Evolutionary conservation across 164 flowering plant genomes (phyloP), one percentile per base, ranked within the genome.

Genomic region (Annona cherimola): DNA sequence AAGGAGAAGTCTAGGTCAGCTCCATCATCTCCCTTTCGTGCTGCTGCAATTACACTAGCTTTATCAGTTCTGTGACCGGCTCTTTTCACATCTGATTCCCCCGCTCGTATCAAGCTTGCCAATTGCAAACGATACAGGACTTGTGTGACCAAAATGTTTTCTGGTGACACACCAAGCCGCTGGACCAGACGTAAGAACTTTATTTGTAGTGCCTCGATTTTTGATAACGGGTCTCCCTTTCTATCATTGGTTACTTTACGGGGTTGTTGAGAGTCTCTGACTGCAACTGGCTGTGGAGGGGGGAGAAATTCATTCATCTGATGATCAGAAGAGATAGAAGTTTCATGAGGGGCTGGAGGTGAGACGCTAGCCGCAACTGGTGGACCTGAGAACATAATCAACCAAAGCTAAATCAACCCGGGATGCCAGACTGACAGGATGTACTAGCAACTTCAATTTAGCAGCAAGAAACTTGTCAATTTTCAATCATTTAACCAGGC

Each of bases 41-140:
- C 83, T 71, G 82, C 76, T 18, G 93, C 95, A 73, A 84, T 70
- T 70, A 77, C 81, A 75, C 79, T 87, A 72, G 86, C 84, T 77
- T 77, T 87, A 64, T 82, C 84, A 69, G 70, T 79, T 63, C 73
- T 81, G 4, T 84, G 81, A 70, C 79, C 81, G 62, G 85, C 74
- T 76, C 81, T 86, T 79, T 85, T 84, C 54, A 86, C 68, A 79
- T 89, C 90, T 18, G 91, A 81, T 70, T 88, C 96, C 75, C 89
- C 92, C 16, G 87, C 86, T 70, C 86, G 81, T 75, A 96, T 85
- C 74, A 88, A 72, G 68, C 86, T 83, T 44, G 99, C 97, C 4
- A 93, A 78, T 59, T 92, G 95, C 20, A 96, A 71, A 59, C 98
- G 90, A 69, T 93, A 90, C 19, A 92, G 79, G 57, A 96, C 97